Evolutionary conservation across 768 basidiomycete species (phyloP).

Genomic region (Psilocybe cyanescens): DNA sequence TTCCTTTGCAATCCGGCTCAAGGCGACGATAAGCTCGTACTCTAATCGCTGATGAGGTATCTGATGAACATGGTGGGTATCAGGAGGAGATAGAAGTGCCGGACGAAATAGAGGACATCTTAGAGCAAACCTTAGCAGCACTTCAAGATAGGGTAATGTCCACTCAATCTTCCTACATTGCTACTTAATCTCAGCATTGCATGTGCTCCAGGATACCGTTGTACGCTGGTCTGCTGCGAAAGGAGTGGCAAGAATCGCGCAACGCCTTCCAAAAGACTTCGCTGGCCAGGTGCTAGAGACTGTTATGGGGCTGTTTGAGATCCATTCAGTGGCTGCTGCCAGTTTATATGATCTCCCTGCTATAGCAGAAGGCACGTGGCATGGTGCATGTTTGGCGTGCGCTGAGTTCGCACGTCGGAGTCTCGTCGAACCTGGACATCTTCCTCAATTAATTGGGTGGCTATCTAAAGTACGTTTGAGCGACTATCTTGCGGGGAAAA

Average conservation of each 20-base stretch:
- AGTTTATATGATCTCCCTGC: slow-evolving; percentile 73
- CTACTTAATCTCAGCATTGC: slow-evolving; percentile 4
- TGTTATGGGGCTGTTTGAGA: slow-evolving; percentile 73
- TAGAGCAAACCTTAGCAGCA: slow-evolving; percentile 73
- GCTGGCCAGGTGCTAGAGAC: slow-evolving; percentile 83
- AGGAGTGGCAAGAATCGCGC: slow-evolving; percentile 83
- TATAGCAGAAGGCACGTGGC: slow-evolving; percentile 89
- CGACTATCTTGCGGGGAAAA: slow-evolving; percentile 2
- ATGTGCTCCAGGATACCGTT: slow-evolving; percentile 74
- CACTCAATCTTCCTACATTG: slow-evolving; percentile 6
- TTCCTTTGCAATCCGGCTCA: not conserved
- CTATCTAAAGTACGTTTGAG: slow-evolving; percentile 64
- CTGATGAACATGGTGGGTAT: slow-evolving; percentile 12
- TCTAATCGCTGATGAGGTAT: slow-evolving; percentile 28
- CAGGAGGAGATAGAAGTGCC: slow-evolving; percentile 60
- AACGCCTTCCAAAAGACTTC: slow-evolving; percentile 78
- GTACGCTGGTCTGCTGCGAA: slow-evolving; percentile 97
- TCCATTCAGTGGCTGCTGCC: slow-evolving; percentile 69
- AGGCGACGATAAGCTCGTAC: slow-evolving; percentile 30
- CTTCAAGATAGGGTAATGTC: slow-evolving; percentile 79
- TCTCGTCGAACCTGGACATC: slow-evolving; percentile 58
- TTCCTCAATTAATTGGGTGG: slow-evolving; percentile 76
- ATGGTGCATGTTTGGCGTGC: slow-evolving; percentile 90
- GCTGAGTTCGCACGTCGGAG: slow-evolving; percentile 92
- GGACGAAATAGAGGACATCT: slow-evolving; percentile 72